These are phyloP conservation scores for Chrysosporium keratinophilum DNA, from an alignment of 2,329 filamentous ascomycete genomes.

Conservation along the genomic window DNA sequence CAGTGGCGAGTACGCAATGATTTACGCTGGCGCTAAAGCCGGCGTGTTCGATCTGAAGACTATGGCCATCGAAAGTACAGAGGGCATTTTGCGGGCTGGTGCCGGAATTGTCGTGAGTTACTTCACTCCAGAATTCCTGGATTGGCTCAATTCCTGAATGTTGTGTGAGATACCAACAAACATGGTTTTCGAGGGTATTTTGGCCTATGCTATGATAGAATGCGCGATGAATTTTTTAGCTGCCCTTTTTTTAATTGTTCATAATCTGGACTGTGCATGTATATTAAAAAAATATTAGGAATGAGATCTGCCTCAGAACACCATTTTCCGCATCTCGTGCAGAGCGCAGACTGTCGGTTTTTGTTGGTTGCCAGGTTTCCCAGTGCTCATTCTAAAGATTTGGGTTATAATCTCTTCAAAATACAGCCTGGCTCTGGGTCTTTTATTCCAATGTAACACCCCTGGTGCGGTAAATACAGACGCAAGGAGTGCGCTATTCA, in stretches of 20 bases:
- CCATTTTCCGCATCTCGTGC: no score
- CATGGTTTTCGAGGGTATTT: background rate
- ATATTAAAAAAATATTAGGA: background rate
- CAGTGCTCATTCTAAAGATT: no score
- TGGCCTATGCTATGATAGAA: background rate
- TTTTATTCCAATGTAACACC: no score
- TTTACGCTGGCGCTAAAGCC: slow-evolving; percentile 87
- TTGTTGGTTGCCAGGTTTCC: no score
- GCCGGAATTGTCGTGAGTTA: slow-evolving; percentile 91
- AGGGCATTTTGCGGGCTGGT: slow-evolving; percentile 85
- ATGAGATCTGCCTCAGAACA: background rate
- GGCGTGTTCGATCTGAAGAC: slow-evolving; percentile 90
- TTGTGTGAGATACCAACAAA: background rate
- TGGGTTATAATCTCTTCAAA: no score
- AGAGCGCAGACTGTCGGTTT: no score
- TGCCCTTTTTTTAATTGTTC: background rate
- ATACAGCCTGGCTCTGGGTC: no score
- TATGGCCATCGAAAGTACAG: slow-evolving; percentile 90
- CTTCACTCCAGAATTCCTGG: slow-evolving; percentile 70
- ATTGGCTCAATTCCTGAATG: slow-evolving; percentile 42
- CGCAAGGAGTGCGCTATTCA: no score
- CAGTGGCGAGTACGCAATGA: slow-evolving; percentile 95
- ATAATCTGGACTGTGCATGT: background rate
- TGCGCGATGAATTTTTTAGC: background rate
- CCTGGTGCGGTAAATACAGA: no score